These are phyloP conservation scores for Fonsecaea monophora DNA, from an alignment of 2,329 filamentous ascomycete species.

Conservation along the genomic window DNA sequence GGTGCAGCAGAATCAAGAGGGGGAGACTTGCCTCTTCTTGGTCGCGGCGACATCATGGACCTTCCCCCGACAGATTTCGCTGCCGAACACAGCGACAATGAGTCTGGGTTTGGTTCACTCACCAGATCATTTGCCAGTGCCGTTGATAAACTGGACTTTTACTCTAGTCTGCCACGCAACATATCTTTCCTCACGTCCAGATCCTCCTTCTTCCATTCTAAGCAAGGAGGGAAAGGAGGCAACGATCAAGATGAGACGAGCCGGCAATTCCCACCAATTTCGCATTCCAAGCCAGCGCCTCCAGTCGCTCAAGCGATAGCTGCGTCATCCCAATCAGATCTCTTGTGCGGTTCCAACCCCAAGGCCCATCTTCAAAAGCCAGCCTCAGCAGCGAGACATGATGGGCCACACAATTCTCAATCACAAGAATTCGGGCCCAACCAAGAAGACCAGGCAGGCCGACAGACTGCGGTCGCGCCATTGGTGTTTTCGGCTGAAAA, in stretches of 20 bases:
- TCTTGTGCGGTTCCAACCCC: not conserved
- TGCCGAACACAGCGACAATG: constrained; percentile 27
- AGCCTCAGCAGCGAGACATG: not conserved
- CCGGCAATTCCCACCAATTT: constrained; percentile 12
- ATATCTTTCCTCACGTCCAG: constrained; percentile 26
- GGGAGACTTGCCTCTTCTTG: constrained; percentile 29
- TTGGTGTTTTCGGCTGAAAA: constrained; percentile 30
- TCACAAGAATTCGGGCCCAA: not conserved
- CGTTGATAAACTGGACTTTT: constrained; percentile 37
- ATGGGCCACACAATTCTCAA: not conserved
- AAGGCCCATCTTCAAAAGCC: too few relatives aligned
- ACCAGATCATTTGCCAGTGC: constrained; percentile 38
- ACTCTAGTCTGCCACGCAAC: constrained; percentile 28
- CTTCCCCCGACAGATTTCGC: constrained; percentile 19
- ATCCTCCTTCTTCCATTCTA: constrained; percentile 31
- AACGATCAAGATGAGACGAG: constrained; percentile 5
- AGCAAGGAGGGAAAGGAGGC: constrained; percentile 20
- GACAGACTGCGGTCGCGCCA: constrained; percentile 14
- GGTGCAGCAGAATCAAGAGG: constrained; percentile 6
- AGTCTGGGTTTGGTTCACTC: constrained; percentile 34
- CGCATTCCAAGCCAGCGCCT: constrained; percentile 13
- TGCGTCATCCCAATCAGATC: constrained; percentile 2
- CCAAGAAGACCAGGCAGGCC: not conserved
- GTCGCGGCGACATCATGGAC: constrained; percentile 17
- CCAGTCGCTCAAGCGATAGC: constrained; percentile 5